phyloP scores from a whole-genome alignment of 192 early-diverging fungal genomes.

The Gonapodya prolifera region DNA sequence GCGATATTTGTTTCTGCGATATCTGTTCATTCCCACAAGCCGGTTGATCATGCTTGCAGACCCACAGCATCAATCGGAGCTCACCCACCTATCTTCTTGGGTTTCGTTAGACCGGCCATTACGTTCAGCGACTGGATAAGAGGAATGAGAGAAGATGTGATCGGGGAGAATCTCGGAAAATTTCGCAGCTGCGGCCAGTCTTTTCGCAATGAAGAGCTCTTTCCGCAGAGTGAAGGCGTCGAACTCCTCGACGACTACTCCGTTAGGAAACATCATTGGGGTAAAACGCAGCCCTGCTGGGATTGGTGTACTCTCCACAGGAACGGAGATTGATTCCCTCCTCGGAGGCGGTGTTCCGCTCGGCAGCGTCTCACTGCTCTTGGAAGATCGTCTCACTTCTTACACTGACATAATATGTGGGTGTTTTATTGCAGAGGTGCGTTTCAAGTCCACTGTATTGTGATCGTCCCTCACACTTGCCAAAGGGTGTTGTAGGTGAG shows the following conservation, averaged over 20 bases:
- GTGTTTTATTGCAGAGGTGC: slow-evolving; percentile 77
- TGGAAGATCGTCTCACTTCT: slow-evolving; percentile 64
- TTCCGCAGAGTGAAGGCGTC: too few species aligned
- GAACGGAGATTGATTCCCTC: neutral
- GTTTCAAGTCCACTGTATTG: slow-evolving; percentile 47
- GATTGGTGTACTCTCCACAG: too few species aligned
- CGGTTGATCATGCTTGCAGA: neutral
- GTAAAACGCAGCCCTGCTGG: too few species aligned
- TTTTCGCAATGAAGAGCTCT: too few species aligned
- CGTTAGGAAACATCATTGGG: too few species aligned
- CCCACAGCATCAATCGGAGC: neutral
- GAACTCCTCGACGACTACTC: too few species aligned
- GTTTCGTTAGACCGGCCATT: neutral
- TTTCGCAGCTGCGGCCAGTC: too few species aligned
- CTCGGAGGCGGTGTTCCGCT: slow-evolving; percentile 74
- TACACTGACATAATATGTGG: slow-evolving; percentile 67
- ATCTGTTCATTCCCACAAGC: slow-evolving; percentile 11
- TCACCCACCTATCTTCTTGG: neutral
- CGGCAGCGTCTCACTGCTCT: slow-evolving; percentile 61
- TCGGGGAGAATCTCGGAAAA: neutral
- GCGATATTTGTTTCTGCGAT: slow-evolving; percentile 42
- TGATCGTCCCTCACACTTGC: slow-evolving; percentile 21
- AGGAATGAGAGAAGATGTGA: neutral
- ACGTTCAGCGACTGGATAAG: neutral
- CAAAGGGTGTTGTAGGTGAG: slow-evolving; percentile 24